Percentiles rank a stretch among this genome's conserved stretches.
Evolutionary conservation across 75 land plant species (phyloP).

Genomic region (Sequoia sempervirens): DNA sequence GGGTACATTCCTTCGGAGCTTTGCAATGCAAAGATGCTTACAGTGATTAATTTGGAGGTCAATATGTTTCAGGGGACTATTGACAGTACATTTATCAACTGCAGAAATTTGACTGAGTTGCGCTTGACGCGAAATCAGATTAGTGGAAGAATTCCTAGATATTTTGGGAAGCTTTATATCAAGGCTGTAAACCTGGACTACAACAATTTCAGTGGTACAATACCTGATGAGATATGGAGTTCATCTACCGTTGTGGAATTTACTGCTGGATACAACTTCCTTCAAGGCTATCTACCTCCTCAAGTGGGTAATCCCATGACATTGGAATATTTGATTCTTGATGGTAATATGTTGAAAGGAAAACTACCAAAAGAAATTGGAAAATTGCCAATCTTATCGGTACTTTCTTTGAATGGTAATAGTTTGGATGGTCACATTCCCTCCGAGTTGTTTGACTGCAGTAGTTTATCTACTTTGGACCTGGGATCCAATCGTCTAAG

Average conservation of each 20-base stretch:
- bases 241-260: constrained; percentile 21
- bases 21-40: constrained; percentile 32
- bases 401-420: constrained; percentile 12
- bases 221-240: constrained; percentile 29
- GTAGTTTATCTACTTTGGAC: constrained; percentile 7
- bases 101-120: constrained; percentile 13
- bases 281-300: constrained; percentile 16
- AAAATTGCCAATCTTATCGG: background rate
- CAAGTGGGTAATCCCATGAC: constrained; percentile 15
- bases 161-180: constrained; percentile 13
- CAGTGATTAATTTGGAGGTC: constrained; percentile 13
- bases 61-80: constrained; percentile 14
- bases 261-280: constrained; percentile 9
- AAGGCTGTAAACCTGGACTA: background rate
- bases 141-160: constrained; percentile 23
- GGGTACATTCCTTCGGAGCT: constrained; percentile 45
- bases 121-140: constrained; percentile 16
- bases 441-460: background rate
- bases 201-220: constrained; percentile 29
- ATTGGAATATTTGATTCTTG: constrained; percentile 8
- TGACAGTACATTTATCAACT: constrained; percentile 18
- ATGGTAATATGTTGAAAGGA: constrained; percentile 11
- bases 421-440: constrained; percentile 12
- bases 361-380: constrained; percentile 18
- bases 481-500: constrained; percentile 13